phyloP scores from a whole-genome alignment of 2,329 filamentous ascomycete species.

The Beauveria pseudobassiana region DNA sequence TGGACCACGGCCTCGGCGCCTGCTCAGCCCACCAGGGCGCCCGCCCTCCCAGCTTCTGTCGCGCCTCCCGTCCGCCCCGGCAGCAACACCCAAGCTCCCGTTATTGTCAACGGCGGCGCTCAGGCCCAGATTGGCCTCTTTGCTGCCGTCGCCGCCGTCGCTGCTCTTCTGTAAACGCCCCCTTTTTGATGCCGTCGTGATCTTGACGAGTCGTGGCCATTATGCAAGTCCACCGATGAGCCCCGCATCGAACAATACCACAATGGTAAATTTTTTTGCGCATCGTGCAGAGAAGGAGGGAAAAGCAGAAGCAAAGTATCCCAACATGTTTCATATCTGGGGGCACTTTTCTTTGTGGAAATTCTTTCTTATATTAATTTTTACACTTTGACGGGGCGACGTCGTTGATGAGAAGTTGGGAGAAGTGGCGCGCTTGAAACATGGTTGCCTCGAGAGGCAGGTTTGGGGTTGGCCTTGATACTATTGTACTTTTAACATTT shows the following conservation, averaged over 20 bases:
- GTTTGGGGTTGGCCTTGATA: not conserved
- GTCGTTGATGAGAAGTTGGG: not conserved
- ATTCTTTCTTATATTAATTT: conserved; percentile 1
- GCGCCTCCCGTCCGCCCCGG: not conserved
- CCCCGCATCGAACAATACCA: too few species aligned
- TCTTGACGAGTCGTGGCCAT: not conserved
- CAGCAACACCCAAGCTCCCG: conserved; percentile 16
- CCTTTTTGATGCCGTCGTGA: not conserved
- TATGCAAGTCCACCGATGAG: not conserved
- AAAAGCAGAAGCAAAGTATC: not conserved
- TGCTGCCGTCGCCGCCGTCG: conserved; percentile 24
- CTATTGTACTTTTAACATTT: conserved; percentile 8
- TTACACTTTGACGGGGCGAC: not conserved
- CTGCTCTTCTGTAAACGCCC: conserved; percentile 20
- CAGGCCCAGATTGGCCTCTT: conserved; percentile 29
- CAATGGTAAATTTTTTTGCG: too few species aligned
- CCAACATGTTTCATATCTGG: conserved; percentile 1
- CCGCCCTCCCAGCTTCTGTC: not conserved
- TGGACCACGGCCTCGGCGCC: not conserved
- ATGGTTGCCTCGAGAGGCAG: not conserved
- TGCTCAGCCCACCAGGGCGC: conserved; percentile 9
- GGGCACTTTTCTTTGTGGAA: conserved; percentile 7
- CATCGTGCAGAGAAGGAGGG: too few species aligned
- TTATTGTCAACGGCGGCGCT: conserved; percentile 30
- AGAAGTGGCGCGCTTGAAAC: conserved; percentile 2